A percentile compares a stretch with the other conserved stretches of the same genome.
These are phyloP conservation scores for Globisporangium heterothallicum DNA, from an alignment of 352 stramenopile genomes.

Conservation along the genomic window DNA sequence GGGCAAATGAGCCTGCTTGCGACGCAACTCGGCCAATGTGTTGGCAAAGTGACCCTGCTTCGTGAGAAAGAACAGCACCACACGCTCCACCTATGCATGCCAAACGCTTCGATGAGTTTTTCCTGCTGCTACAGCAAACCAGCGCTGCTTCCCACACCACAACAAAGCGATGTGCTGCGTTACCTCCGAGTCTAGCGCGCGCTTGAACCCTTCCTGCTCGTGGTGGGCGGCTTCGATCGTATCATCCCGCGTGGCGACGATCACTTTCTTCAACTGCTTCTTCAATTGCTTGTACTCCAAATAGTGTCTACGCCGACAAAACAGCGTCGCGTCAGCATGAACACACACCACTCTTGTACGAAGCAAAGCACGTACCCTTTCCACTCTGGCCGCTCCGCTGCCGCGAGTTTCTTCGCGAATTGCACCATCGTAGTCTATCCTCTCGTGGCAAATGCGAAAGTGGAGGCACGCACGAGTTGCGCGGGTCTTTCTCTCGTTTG, in stretches of 20 bases:
- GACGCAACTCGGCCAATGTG: constrained; percentile 46
- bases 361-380: constrained; percentile 34
- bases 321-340: neutral
- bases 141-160: neutral
- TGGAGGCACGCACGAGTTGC: too few relatives aligned
- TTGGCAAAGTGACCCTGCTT: constrained; percentile 82
- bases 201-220: constrained; percentile 66
- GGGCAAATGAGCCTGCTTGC: constrained; percentile 37
- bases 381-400: constrained; percentile 69
- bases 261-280: constrained; percentile 77
- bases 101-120: neutral
- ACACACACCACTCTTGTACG: neutral
- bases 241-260: constrained; percentile 38
- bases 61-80: constrained; percentile 83
- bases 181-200: constrained; percentile 72
- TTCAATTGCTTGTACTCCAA: constrained; percentile 90
- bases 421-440: constrained; percentile 45
- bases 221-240: constrained; percentile 15
- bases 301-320: constrained; percentile 58
- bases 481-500: too few relatives aligned
- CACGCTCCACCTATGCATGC: constrained; percentile 42
- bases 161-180: too few relatives aligned
- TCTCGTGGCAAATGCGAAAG: neutral
- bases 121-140: neutral
- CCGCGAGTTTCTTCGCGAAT: constrained; percentile 78